Evolutionary conservation across 257 asterid genomes (phyloP), one percentile per base, ranked within the genome.

Genomic region (Perilla frutescens): DNA sequence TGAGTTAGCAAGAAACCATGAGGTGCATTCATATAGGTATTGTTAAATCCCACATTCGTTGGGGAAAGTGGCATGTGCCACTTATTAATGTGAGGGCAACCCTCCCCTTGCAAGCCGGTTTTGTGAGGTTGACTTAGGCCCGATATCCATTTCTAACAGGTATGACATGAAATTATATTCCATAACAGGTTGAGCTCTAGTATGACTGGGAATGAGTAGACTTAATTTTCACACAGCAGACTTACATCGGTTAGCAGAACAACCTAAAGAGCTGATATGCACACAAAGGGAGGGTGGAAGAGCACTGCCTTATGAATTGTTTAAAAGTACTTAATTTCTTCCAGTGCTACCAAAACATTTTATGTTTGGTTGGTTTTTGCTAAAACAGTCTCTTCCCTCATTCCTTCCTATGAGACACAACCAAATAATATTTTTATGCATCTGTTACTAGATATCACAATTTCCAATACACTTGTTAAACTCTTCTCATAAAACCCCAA

Each of bases 1-100:
- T 4, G 40, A 36, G 37, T 14, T n/a, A 48, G 74, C 58, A 54
- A 44, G 49, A 66, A 66, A 20, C 49, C 55, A 31, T 59, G 58
- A 61, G 53, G 34, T 13, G 31, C 8, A 44, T 49, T 63, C 6
- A 1, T 34, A 44, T 12, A 48, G 62, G 26, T 20, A 20, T 20
- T 20, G 26, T 20, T 20, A 20, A 20, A 20, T 20, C 26, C 26
- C 26, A 20, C 26, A 20, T 20, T 20, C 0, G 26, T 20, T 20
- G 26, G 26, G 1, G 20, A 54, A 53, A 54, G 8, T 12, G 12
- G 6, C 50, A 44, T 44, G 26, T 20, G 26, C 26, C 26, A 20
- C 26, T 20, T 20, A 20, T 20, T 20, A 20, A 20, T 20, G 26
- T 20, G 26, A 20, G 26, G 26, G 26, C 26, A 20, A 20, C 26